These are phyloP conservation scores for Neurospora sp. DNA, from an alignment of 495 filamentous ascomycete species.

Conservation along the genomic window DNA sequence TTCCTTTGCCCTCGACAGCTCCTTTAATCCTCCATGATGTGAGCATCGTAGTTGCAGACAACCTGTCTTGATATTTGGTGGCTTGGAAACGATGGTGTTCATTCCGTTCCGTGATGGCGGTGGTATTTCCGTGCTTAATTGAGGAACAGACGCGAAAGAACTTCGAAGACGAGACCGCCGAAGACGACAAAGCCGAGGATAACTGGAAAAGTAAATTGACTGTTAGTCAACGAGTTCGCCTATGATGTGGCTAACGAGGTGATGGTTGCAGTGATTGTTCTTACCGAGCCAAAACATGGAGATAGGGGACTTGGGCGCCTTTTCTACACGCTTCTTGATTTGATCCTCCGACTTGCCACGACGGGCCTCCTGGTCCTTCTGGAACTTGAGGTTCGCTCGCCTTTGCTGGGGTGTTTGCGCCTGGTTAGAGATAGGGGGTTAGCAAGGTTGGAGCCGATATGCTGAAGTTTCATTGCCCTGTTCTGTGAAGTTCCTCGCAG, in stretches of 20 bases:
- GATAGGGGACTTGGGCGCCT: slow-evolving; percentile 61
- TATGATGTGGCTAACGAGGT: slow-evolving; percentile 4
- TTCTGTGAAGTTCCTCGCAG: neutral
- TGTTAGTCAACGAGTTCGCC: neutral
- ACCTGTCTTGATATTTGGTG: neutral
- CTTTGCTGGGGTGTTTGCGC: slow-evolving; percentile 93
- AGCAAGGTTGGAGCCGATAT: neutral
- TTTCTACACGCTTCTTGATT: slow-evolving; percentile 55
- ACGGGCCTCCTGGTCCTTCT: slow-evolving; percentile 65
- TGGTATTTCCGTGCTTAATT: slow-evolving; percentile 12
- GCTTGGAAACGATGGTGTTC: neutral
- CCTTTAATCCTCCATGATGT: neutral
- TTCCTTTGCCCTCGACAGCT: neutral
- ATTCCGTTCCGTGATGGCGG: neutral
- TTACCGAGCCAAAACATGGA: slow-evolving; percentile 76
- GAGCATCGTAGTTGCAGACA: neutral
- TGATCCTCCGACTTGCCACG: slow-evolving; percentile 68
- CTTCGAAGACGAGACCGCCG: slow-evolving; percentile 74
- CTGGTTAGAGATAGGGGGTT: slow-evolving; percentile 31
- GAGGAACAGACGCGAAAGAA: slow-evolving; percentile 66
- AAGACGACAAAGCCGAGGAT: slow-evolving; percentile 74
- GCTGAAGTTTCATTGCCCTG: neutral
- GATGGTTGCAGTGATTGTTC: slow-evolving; percentile 24
- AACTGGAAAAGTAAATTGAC: slow-evolving; percentile 30
- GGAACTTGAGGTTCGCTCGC: slow-evolving; percentile 75